A percentile compares a stretch with the other conserved stretches of the same genome.
Evolutionary conservation across 306 rosid genomes (phyloP).

Genomic region (Dryas alaskensis): DNA sequence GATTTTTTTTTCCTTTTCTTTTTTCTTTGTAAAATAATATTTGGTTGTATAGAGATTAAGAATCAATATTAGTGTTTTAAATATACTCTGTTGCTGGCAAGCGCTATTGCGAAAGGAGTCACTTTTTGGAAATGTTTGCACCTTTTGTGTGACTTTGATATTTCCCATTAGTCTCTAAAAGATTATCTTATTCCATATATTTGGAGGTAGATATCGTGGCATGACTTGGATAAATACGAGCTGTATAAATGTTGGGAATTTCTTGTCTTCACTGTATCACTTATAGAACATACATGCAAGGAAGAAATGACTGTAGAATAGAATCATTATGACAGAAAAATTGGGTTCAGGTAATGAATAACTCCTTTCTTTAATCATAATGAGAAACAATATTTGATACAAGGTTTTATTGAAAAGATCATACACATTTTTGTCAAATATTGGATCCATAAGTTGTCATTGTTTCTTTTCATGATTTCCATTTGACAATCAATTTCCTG

Average conservation of each 20-base stretch:
- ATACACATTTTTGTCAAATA: neutral
- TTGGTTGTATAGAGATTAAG: neutral
- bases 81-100: neutral
- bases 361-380: neutral
- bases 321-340: neutral
- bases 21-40: neutral
- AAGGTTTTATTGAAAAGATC: neutral
- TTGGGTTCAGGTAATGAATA: neutral
- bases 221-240: too few relatives aligned
- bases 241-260: too few relatives aligned
- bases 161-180: neutral
- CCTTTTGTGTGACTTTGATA: neutral
- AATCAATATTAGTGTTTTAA: neutral
- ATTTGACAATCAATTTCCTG: constrained; percentile 9
- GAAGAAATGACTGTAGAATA: neutral
- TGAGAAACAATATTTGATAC: neutral
- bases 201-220: too few relatives aligned
- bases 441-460: constrained; percentile 3
- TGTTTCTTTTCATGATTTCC: constrained; percentile 17
- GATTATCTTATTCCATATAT: too few relatives aligned
- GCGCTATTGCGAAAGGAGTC: neutral
- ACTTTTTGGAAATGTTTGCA: neutral
- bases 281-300: neutral
- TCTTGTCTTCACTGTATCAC: neutral
- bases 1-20: neutral